Base-by-base conservation (phyloP, 768 basidiomycete genomes). In the Leccinum imitatum region DNA sequence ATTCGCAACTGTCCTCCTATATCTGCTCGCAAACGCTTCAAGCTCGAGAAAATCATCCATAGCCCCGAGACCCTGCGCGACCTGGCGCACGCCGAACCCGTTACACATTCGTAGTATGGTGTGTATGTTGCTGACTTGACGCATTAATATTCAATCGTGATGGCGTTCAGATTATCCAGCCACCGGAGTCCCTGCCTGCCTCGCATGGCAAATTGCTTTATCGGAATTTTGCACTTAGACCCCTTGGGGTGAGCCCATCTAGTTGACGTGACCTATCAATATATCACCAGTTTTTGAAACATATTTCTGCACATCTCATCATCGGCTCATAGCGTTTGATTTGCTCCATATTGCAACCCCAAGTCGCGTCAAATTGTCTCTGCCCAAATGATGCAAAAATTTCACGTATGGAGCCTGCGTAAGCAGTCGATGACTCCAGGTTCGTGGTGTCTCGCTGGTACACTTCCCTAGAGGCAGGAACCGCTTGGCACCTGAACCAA, bases 1-100 rank as follows among this genome's bases (percentile, higher is more conserved):
- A 93, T 93, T 72, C 87, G 87, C 59, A 90, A 93, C 67, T 93
- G 90, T 71, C 87, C 86, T 46, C 90, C 90, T 23, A 77, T 90
- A 67, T 93, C 91, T 31, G 89, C 88, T 23, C 78, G 82, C 63
- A 93, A 93, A 75, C 80, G 87, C 31, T 93, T 93, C 78, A 83
- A 75, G 53, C 76, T 93, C 52, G 85, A 91, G 68, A 81, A 76
- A 56, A 70, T 93, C 35, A 66, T 91, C 46, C 80, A 77, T 65
- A 91, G 90, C 66, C 90, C 90, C 7, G 84, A 86, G 68, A 78
- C 78, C 15, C 85, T 87, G 72, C 83, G 81, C 54, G 82, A 84
- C 58, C 59, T 77, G 41, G 70, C 63, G 5, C 71, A 71, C 50
- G 50, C 62, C 53, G 54, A 57, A 54, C 19, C 46, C 11, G 41